Evolutionary conservation across 306 rosid genomes (phyloP).

Genomic region (Nissolia schottii): DNA sequence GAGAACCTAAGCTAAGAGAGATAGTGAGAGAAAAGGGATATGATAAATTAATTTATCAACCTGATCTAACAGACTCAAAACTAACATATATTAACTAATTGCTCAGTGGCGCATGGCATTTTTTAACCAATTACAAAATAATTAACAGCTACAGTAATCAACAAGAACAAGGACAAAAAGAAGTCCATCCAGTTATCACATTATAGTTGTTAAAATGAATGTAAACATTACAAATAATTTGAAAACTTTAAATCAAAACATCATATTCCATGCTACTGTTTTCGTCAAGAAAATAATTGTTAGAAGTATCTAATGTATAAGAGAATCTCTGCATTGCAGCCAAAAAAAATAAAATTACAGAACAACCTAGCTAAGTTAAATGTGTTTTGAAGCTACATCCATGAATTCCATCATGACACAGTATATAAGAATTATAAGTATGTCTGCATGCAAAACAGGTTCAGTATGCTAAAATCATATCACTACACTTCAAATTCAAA

Average conservation of each 20-base stretch:
- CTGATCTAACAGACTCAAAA: too few species aligned
- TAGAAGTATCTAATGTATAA: background rate
- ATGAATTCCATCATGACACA: background rate
- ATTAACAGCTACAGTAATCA: conserved; percentile 60
- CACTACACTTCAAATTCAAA: too few species aligned
- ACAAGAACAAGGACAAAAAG: background rate
- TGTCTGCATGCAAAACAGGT: too few species aligned
- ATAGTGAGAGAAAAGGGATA: too few species aligned
- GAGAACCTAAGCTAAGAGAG: too few species aligned
- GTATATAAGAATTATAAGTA: background rate
- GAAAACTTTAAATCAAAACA: background rate
- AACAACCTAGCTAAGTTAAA: background rate
- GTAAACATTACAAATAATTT: background rate
- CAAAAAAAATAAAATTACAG: background rate
- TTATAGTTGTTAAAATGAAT: background rate
- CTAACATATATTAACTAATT: too few species aligned
- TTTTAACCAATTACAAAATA: conserved; percentile 79
- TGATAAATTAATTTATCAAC: too few species aligned
- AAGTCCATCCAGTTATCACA: conserved; percentile 10
- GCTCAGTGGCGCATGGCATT: too few species aligned
- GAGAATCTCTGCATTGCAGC: background rate
- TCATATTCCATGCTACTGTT: too few species aligned
- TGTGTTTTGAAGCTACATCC: background rate
- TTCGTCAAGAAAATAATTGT: too few species aligned
- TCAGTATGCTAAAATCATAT: too few species aligned